Conservation (phyloP, 2,329 filamentous ascomycete species). For the Hymenoscyphus repandus region DNA sequence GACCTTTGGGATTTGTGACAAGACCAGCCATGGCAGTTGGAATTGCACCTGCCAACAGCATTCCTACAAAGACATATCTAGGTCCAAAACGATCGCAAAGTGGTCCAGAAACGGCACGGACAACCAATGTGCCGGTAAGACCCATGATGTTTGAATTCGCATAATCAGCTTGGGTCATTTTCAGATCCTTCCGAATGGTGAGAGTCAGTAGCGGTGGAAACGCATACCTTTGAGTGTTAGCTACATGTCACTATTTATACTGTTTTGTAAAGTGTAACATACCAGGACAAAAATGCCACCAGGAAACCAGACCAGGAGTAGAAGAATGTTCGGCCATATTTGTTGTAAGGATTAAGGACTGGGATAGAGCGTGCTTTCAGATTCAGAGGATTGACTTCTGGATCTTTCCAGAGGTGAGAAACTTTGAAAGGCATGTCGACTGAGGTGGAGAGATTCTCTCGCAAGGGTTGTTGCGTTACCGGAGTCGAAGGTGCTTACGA, state of each 20-base stretch:
- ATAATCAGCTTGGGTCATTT: constrained; percentile 62
- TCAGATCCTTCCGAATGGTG: constrained; percentile 71
- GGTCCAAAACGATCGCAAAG: constrained; percentile 80
- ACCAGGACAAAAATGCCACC: constrained; percentile 84
- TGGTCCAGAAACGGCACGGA: constrained; percentile 71
- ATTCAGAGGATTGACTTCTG: constrained; percentile 63
- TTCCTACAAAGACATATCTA: constrained; percentile 67
- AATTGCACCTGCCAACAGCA: constrained; percentile 67
- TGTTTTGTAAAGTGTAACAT: constrained; percentile 47
- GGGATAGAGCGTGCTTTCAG: constrained; percentile 75
- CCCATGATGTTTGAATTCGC: constrained; percentile 87
- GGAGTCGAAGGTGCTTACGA: not conserved
- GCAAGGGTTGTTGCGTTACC: not conserved
- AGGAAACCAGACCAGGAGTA: constrained; percentile 83
- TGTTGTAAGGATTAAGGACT: constrained; percentile 66
- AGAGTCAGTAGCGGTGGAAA: constrained; percentile 67
- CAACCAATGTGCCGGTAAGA: constrained; percentile 62
- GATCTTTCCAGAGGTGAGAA: constrained; percentile 7
- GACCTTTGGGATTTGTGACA: constrained; percentile 57
- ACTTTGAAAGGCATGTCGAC: constrained; percentile 8
- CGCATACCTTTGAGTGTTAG: constrained; percentile 54
- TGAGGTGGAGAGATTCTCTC: too few relatives aligned
- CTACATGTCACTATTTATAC: constrained; percentile 40
- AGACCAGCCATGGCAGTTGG: constrained; percentile 77
- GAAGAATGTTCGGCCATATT: constrained; percentile 81